A percentile compares a stretch with the other conserved stretches of the same genome.
Conservation (phyloP, 257 asterid species). For the Solanum corneliomulleri region DNA sequence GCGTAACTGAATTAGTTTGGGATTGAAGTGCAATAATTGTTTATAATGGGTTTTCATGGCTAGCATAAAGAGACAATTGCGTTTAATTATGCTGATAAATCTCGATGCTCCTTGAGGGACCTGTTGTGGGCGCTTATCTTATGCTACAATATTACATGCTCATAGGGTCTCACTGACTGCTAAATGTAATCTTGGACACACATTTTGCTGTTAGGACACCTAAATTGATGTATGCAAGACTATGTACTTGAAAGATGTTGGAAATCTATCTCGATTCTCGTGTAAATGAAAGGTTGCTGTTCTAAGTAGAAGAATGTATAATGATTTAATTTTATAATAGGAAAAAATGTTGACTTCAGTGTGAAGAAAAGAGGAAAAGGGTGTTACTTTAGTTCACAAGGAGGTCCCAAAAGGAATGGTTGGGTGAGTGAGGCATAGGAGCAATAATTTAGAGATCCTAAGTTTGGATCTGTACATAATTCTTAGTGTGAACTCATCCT, state of each 20-base stretch:
- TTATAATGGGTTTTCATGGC: neutral
- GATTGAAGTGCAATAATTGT: neutral
- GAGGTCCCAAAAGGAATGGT: neutral
- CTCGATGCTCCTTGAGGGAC: neutral
- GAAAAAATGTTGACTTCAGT: neutral
- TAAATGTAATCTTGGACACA: neutral
- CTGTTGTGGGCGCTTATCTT: neutral
- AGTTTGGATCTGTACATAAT: neutral
- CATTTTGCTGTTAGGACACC: neutral
- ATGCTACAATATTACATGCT: neutral
- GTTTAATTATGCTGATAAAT: neutral
- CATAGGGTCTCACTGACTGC: neutral
- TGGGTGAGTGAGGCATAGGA: neutral
- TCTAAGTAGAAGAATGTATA: neutral
- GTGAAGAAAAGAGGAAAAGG: neutral
- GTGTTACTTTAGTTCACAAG: neutral
- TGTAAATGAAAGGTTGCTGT: neutral
- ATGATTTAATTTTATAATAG: neutral
- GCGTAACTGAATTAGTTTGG: neutral
- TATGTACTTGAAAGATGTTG: neutral
- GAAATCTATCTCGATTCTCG: neutral
- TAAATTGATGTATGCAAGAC: neutral
- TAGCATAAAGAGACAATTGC: neutral
- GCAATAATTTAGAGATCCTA: neutral
- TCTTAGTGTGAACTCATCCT: neutral